Evolutionary conservation across 306 rosid genomes (phyloP).

Genomic region (Prinsepia uniflora): DNA sequence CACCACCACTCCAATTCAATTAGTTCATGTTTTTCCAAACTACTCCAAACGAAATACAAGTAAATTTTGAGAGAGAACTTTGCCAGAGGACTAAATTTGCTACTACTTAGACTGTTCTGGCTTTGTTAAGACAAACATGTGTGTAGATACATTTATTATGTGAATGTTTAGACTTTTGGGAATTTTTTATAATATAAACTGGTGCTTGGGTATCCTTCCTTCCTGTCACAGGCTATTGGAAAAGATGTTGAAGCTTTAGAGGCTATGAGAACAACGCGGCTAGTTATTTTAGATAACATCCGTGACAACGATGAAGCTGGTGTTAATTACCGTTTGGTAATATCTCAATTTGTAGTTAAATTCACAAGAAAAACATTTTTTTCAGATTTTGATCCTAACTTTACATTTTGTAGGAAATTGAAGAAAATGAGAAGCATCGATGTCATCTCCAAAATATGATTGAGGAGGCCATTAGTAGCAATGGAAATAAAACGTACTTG

Average conservation of each 20-base stretch:
- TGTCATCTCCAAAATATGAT: constrained; percentile 54
- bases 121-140: background rate
- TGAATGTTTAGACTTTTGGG: background rate
- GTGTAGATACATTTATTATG: background rate
- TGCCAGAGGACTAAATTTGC: background rate
- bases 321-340: constrained; percentile 47
- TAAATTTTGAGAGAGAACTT: background rate
- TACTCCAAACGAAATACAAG: background rate
- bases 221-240: constrained; percentile 35
- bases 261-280: constrained; percentile 42
- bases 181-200: background rate
- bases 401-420: constrained; percentile 43
- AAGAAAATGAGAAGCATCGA: constrained; percentile 56
- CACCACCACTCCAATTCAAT: background rate
- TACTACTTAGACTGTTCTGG: background rate
- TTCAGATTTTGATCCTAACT: constrained; percentile 14
- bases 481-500: constrained; percentile 57
- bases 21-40: background rate
- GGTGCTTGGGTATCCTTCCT: constrained; percentile 8
- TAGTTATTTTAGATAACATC: constrained; percentile 57
- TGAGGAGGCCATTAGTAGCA: constrained; percentile 52
- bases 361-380: background rate
- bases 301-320: constrained; percentile 63
- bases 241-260: constrained; percentile 44
- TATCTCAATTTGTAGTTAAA: background rate